Percentiles rank a stretch among this genome's conserved stretches.
Conservation (phyloP, 140 eudicot genomes). For the Ambrosia hybrid region DNA sequence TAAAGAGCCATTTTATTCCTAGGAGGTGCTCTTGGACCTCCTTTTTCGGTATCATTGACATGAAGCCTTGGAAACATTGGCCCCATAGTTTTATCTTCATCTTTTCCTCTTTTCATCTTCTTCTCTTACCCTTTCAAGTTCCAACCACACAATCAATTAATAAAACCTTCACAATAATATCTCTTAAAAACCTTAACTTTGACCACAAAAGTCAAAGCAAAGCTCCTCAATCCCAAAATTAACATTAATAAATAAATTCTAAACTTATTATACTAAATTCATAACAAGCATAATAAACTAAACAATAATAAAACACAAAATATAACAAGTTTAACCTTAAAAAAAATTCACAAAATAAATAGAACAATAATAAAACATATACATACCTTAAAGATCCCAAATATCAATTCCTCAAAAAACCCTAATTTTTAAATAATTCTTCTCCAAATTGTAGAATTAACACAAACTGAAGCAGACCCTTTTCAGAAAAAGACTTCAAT, state of each 20-base stretch:
- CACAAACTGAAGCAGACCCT: too few species aligned
- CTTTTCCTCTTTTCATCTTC: conserved; percentile 90
- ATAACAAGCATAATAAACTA: neutral
- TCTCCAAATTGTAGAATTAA: too few species aligned
- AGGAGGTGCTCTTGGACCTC: conserved; percentile 99
- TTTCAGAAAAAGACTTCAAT: too few species aligned
- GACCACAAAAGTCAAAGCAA: neutral
- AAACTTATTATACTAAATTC: neutral
- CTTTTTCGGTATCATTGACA: conserved; percentile 92
- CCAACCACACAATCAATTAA: conserved; percentile 28
- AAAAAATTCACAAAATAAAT: neutral
- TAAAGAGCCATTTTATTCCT: conserved; percentile 98
- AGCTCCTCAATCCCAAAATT: conserved; percentile 14
- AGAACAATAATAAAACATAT: neutral
- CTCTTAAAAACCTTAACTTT: neutral
- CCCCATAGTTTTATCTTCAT: conserved; percentile 76
- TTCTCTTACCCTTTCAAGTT: conserved; percentile 23
- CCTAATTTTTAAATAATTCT: too few species aligned
- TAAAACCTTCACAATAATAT: neutral
- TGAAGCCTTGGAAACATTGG: conserved; percentile 99
- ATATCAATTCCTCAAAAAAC: conserved; percentile 20
- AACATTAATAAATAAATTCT: too few species aligned
- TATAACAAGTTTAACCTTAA: neutral
- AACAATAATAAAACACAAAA: neutral
- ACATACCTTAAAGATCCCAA: conserved; percentile 27